A percentile compares a stretch with the other conserved stretches of the same genome.
These are phyloP conservation scores for Scalesia atractyloides DNA, from an alignment of 129 eudicot species.

Conservation along the genomic window DNA sequence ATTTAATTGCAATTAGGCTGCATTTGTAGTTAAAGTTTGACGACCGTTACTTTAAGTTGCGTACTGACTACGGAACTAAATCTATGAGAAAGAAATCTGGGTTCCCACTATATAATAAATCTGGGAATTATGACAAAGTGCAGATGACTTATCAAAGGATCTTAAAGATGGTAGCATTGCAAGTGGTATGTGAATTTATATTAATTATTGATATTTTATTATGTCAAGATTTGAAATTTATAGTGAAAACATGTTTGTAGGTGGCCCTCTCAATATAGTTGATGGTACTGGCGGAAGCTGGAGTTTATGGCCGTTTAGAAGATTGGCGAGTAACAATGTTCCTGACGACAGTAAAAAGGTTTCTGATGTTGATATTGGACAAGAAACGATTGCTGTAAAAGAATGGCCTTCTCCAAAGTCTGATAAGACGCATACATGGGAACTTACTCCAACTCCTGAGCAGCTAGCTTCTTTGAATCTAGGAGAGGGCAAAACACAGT, in stretches of 20 bases:
- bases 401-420: slow-evolving; percentile 38
- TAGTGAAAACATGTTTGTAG: slow-evolving; percentile 25
- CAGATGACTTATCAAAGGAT: slow-evolving; percentile 49
- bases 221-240: neutral
- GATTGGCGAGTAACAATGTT: slow-evolving; percentile 43
- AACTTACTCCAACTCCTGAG: slow-evolving; percentile 72
- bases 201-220: neutral
- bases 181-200: slow-evolving; percentile 45
- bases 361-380: slow-evolving; percentile 28
- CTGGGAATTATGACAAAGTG: too few relatives aligned
- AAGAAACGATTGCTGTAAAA: slow-evolving; percentile 28
- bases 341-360: slow-evolving; percentile 25
- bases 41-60: too few relatives aligned
- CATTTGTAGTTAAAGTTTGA: too few relatives aligned
- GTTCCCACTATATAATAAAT: too few relatives aligned
- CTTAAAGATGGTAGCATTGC: slow-evolving; percentile 45
- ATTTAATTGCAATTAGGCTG: too few relatives aligned
- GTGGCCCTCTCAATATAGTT: too few relatives aligned
- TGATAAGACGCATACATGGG: slow-evolving; percentile 46
- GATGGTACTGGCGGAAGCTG: slow-evolving; percentile 58
- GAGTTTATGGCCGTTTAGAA: slow-evolving; percentile 73
- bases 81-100: too few relatives aligned
- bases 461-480: slow-evolving; percentile 84
- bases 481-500: slow-evolving; percentile 74
- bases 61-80: too few relatives aligned